Evolutionary conservation across 495 filamentous ascomycete genomes (phyloP).

Genomic region (Podospora didyma): DNA sequence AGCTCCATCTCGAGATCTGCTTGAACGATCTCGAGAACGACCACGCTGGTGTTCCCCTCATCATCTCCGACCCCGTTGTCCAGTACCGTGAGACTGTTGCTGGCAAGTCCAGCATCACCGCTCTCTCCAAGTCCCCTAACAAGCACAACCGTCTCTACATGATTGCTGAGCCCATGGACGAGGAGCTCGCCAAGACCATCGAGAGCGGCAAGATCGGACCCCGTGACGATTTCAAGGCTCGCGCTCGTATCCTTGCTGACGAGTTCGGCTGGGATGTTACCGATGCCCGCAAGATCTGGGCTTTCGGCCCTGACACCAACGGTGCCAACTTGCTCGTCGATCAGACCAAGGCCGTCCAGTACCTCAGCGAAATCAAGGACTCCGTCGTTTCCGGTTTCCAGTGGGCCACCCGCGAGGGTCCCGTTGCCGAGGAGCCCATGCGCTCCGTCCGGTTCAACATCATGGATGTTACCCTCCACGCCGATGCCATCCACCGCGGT

Average conservation of each 20-base stretch:
- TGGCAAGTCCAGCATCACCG: constrained; percentile 81
- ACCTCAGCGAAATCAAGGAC: constrained; percentile 99
- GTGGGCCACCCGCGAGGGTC: constrained; percentile 97
- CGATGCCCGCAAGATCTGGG: constrained; percentile 99
- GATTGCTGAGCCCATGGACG: constrained; percentile 78
- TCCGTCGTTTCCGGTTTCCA: constrained; percentile 99
- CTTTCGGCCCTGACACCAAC: constrained; percentile 95
- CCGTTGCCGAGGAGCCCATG: constrained; percentile 97
- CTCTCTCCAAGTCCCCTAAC: constrained; percentile 99
- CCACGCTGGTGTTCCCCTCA: constrained; percentile 96
- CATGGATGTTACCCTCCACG: constrained; percentile 98
- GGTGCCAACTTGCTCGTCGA: constrained; percentile 98
- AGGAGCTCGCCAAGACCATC: constrained; percentile 88
- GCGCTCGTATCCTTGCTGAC: constrained; percentile 93
- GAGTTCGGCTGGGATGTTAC: constrained; percentile 99
- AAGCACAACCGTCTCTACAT: constrained; percentile 99
- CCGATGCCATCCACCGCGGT: constrained; percentile 99
- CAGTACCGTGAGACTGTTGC: constrained; percentile 95
- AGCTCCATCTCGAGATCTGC: constrained; percentile 99
- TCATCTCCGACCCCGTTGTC: constrained; percentile 95
- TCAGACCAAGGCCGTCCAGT: constrained; percentile 99
- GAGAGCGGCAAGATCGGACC: constrained; percentile 88
- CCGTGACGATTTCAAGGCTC: constrained; percentile 98
- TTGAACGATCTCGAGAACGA: constrained; percentile 99
- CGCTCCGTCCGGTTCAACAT: constrained; percentile 96